phyloP scores from a whole-genome alignment of 352 stramenopile species.

The Phytophthora quininea region DNA sequence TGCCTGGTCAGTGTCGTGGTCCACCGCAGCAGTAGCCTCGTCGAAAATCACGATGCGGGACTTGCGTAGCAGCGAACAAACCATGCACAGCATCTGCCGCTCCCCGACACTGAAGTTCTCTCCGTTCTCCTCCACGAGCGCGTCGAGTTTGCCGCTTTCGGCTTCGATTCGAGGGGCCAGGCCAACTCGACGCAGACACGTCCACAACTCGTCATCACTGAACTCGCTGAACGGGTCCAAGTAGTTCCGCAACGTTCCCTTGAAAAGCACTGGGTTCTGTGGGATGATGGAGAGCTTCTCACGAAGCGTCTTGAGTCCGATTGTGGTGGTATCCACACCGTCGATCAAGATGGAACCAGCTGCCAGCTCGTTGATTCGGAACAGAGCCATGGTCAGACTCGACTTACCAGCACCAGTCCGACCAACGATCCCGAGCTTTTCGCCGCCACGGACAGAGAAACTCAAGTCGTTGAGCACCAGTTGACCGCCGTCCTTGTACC shows the following conservation, averaged over 20 bases:
- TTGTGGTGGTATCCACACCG: slow-evolving; percentile 74
- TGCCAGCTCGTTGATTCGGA: slow-evolving; percentile 88
- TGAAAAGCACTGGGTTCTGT: slow-evolving; percentile 94
- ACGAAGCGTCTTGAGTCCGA: slow-evolving; percentile 84
- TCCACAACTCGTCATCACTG: slow-evolving; percentile 72
- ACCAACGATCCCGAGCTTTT: slow-evolving; percentile 90
- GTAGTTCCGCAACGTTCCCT: slow-evolving; percentile 90
- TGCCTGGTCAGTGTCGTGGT: slow-evolving; percentile 77
- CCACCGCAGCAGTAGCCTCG: slow-evolving; percentile 76
- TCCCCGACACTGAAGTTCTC: slow-evolving; percentile 95
- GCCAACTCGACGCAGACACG: slow-evolving; percentile 44
- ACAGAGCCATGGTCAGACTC: slow-evolving; percentile 86
- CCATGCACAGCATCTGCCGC: slow-evolving; percentile 94
- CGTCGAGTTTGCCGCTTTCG: slow-evolving; percentile 62
- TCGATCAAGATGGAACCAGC: slow-evolving; percentile 89
- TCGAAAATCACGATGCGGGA: slow-evolving; percentile 82
- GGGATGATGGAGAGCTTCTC: slow-evolving; percentile 92
- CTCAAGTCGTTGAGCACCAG: slow-evolving; percentile 50
- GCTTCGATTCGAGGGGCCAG: slow-evolving; percentile 59
- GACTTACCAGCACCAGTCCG: slow-evolving; percentile 90
- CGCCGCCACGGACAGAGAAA: slow-evolving; percentile 32
- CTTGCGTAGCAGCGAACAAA: slow-evolving; percentile 87
- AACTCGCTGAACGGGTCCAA: slow-evolving; percentile 91
- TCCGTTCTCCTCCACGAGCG: slow-evolving; percentile 90
- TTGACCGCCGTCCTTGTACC: slow-evolving; percentile 83